phyloP scores from a whole-genome alignment of 129 eudicot genomes.

The Saposhnikovia divaricata region DNA sequence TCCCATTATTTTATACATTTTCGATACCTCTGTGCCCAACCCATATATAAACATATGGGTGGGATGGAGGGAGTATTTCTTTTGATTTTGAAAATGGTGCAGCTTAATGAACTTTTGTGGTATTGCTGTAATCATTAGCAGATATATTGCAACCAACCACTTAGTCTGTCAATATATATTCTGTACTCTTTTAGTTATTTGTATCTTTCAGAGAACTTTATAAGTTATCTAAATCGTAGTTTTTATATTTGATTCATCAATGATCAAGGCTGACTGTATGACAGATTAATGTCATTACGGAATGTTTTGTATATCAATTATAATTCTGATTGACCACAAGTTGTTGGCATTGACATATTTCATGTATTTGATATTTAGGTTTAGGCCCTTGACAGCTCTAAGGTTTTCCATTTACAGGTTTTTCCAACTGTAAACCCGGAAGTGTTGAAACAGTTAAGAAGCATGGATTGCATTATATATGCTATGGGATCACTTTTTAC shows the following conservation, averaged over 20 bases:
- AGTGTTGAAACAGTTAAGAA: slow-evolving; percentile 68
- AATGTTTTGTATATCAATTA: not conserved
- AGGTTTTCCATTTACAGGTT: slow-evolving; percentile 42
- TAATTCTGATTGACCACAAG: not conserved
- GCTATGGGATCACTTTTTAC: slow-evolving; percentile 99
- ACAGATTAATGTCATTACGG: not conserved
- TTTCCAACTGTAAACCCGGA: slow-evolving; percentile 73
- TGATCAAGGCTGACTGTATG: not conserved
- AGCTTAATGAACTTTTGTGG: not conserved
- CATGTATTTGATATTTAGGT: not conserved
- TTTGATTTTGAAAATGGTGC: not conserved
- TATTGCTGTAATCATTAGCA: not conserved
- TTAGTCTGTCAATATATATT: not conserved
- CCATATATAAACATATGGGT: too few species aligned
- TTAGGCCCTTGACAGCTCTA: not conserved
- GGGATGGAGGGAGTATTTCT: not conserved
- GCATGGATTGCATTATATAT: slow-evolving; percentile 73
- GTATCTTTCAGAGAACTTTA: not conserved
- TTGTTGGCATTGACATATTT: not conserved
- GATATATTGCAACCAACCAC: not conserved
- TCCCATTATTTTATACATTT: too few species aligned
- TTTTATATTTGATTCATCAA: not conserved
- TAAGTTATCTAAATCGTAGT: not conserved
- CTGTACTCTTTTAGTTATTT: not conserved
- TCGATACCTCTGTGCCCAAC: too few species aligned